These are phyloP conservation scores for Wickerhamomyces silvicola DNA, from an alignment of 805 yeast genomes.

Conservation along the genomic window DNA sequence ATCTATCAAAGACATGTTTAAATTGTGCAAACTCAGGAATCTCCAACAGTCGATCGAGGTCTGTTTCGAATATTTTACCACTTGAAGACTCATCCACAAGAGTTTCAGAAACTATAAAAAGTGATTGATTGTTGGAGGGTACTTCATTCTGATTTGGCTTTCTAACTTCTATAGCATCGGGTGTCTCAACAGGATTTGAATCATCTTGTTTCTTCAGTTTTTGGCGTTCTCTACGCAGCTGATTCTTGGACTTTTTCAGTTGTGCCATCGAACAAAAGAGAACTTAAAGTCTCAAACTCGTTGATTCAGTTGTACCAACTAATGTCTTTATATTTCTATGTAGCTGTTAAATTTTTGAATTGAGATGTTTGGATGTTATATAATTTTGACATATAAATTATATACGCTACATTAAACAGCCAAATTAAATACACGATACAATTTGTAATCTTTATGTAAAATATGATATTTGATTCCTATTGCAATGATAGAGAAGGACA, in stretches of 20 bases:
- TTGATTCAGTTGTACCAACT: too few species aligned
- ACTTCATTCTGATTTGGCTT: too few species aligned
- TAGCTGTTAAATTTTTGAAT: too few species aligned
- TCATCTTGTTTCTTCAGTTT: slow-evolving; percentile 16
- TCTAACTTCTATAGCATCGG: neutral
- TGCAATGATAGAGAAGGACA: neutral
- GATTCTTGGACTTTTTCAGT: slow-evolving; percentile 29
- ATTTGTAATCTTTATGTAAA: neutral
- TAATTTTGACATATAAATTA: too few species aligned
- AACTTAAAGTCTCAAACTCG: too few species aligned
- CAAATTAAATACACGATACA: too few species aligned
- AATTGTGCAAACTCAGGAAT: slow-evolving; percentile 30
- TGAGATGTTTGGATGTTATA: too few species aligned
- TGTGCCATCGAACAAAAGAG: slow-evolving; percentile 7
- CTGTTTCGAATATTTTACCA: slow-evolving; percentile 15
- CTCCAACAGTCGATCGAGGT: slow-evolving; percentile 18
- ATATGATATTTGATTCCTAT: neutral
- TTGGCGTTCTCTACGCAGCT: slow-evolving; percentile 26
- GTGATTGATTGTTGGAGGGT: too few species aligned
- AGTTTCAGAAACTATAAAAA: too few species aligned
- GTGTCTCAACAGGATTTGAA: neutral
- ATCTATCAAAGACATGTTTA: slow-evolving; percentile 28
- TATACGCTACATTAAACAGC: too few species aligned
- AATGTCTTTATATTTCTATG: too few species aligned
- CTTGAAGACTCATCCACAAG: neutral